Evolutionary conservation across 2,329 filamentous ascomycete species (phyloP).

Genomic region (Aspergillus calidoustus): DNA sequence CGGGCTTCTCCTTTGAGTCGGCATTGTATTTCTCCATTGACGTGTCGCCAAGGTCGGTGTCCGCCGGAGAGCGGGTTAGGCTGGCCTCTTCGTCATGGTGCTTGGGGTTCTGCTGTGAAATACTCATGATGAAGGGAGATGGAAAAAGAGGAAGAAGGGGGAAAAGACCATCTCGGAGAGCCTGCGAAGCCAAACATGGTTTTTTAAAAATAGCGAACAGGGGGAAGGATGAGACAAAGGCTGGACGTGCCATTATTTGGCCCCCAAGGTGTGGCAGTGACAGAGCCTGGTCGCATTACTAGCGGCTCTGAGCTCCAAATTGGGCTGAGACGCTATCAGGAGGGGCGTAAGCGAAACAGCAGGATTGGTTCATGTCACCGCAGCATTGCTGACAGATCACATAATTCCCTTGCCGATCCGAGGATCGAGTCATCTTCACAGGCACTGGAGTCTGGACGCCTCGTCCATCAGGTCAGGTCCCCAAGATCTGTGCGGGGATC

Average conservation of each 20-base stretch:
- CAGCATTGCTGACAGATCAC: constrained; percentile 10
- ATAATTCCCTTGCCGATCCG: not conserved
- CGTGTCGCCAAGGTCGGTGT: not conserved
- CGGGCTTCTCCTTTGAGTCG: constrained; percentile 13
- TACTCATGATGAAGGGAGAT: constrained; percentile 4
- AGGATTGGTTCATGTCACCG: constrained; percentile 11
- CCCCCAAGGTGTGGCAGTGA: not conserved
- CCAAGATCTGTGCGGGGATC: not conserved
- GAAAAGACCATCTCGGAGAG: not conserved
- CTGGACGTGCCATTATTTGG: not conserved
- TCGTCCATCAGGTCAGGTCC: not conserved
- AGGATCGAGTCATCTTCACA: constrained; percentile 8
- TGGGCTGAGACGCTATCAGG: not conserved
- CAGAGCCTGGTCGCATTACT: not conserved
- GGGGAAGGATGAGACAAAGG: constrained; percentile 6
- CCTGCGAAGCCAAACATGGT: constrained; percentile 3
- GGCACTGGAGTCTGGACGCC: not conserved
- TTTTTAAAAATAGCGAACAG: constrained; percentile 5
- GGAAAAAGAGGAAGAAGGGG: not conserved
- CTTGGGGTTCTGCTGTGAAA: not conserved
- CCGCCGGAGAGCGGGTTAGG: not conserved
- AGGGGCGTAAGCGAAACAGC: not conserved
- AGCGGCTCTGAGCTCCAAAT: not conserved
- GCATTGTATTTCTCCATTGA: constrained; percentile 7
- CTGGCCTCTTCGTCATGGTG: constrained; percentile 10